Conservation (phyloP, 164 flowering plant genomes). For the Vitis labrusca region DNA sequence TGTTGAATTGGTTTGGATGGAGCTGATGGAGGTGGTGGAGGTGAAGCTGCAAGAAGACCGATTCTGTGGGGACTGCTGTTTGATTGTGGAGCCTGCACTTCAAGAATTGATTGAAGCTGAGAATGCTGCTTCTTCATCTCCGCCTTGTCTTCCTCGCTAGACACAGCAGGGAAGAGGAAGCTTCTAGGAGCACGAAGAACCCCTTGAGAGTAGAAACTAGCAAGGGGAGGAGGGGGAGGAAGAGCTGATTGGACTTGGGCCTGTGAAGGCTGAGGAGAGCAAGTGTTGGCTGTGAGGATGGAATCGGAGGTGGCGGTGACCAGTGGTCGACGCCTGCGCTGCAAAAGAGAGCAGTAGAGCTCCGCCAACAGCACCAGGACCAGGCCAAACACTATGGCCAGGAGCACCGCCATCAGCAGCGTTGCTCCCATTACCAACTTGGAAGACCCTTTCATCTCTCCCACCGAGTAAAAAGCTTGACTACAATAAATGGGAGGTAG, state of each 20-base stretch:
- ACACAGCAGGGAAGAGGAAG: slow-evolving; percentile 52
- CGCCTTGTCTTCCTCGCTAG: slow-evolving; percentile 16
- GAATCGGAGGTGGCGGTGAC: slow-evolving; percentile 4
- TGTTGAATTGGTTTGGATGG: slow-evolving; percentile 22
- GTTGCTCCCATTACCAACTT: slow-evolving; percentile 77
- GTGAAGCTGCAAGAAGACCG: slow-evolving; percentile 22
- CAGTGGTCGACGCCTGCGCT: slow-evolving; percentile 38
- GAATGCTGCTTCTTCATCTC: slow-evolving; percentile 23
- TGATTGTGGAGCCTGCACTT: slow-evolving; percentile 21
- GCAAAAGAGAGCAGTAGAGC: slow-evolving; percentile 83
- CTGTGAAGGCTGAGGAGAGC: slow-evolving; percentile 6
- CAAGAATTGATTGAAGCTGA: slow-evolving; percentile 16
- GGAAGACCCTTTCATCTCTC: slow-evolving; percentile 60
- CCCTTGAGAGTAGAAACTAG: slow-evolving; percentile 57
- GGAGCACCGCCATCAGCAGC: slow-evolving; percentile 54
- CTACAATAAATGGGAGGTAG: not conserved
- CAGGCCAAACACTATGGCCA: slow-evolving; percentile 58
- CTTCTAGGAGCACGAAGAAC: slow-evolving; percentile 67
- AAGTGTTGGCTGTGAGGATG: not conserved
- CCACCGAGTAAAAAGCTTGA: slow-evolving; percentile 3
- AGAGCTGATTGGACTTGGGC: slow-evolving; percentile 12
- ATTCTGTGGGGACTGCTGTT: slow-evolving; percentile 20
- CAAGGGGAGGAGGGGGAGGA: slow-evolving; percentile 23
- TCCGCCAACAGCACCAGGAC: slow-evolving; percentile 70
- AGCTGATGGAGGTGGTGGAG: slow-evolving; percentile 17